phyloP scores from a whole-genome alignment of 2,329 filamentous ascomycete genomes.

The Arthrobotrys musiformis region DNA sequence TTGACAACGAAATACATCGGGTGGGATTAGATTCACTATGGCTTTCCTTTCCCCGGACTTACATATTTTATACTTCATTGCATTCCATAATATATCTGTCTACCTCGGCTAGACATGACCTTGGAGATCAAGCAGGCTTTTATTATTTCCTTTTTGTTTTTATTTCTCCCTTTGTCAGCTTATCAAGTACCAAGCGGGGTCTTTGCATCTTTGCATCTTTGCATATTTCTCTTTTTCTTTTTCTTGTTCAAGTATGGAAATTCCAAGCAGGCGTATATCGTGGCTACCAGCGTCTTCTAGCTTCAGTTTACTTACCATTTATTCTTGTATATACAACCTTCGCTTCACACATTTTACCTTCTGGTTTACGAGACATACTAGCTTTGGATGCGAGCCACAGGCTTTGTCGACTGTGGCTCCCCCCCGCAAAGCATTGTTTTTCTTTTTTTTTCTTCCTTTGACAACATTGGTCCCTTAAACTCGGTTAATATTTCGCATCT shows the following conservation, averaged over 20 bases:
- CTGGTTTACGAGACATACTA: constrained; percentile 17
- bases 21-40: constrained; percentile 2
- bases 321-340: constrained; percentile 43
- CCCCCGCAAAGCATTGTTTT: constrained; percentile 5
- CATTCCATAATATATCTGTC: constrained; percentile 20
- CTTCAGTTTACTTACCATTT: constrained; percentile 14
- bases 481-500: constrained; percentile 25
- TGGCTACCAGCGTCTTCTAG: constrained; percentile 27
- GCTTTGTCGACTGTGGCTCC: constrained; percentile 8
- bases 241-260: neutral
- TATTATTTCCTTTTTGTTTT: neutral
- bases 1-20: constrained; percentile 6
- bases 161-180: neutral
- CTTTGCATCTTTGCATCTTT: no score
- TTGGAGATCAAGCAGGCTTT: constrained; percentile 19
- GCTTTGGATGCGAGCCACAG: neutral
- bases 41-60: constrained; percentile 3
- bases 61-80: neutral
- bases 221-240: constrained; percentile 22
- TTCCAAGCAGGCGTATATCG: constrained; percentile 41
- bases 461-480: constrained; percentile 8
- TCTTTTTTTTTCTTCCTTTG: no score
- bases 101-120: constrained; percentile 13
- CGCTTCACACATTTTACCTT: constrained; percentile 23
- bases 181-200: constrained; percentile 8